phyloP scores from a whole-genome alignment of 2,329 filamentous ascomycete species.

The Ciborinia camelliae region DNA sequence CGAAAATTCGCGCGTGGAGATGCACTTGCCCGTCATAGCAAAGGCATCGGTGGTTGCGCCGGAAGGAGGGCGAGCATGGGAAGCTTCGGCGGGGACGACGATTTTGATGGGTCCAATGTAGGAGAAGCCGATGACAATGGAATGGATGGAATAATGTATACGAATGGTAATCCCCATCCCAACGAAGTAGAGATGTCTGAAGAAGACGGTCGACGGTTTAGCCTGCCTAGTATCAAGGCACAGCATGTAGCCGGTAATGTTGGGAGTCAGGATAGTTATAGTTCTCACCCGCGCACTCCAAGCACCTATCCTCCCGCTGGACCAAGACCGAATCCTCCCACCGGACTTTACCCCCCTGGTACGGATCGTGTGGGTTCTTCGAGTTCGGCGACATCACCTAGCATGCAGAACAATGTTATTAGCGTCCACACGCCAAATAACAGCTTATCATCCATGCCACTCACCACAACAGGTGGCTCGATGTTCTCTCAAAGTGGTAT shows the following conservation, averaged over 20 bases:
- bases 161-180: conserved; percentile 43
- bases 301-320: conserved; percentile 76
- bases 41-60: conserved; percentile 92
- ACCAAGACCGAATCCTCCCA: conserved; percentile 46
- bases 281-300: conserved; percentile 61
- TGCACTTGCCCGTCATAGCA: conserved; percentile 89
- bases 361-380: conserved; percentile 49
- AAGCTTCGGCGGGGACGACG: conserved; percentile 76
- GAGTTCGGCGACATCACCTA: conserved; percentile 54
- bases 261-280: conserved; percentile 36
- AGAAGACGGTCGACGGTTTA: conserved; percentile 61
- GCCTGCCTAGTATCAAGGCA: conserved; percentile 71
- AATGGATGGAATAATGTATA: conserved; percentile 56
- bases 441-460: conserved; percentile 48
- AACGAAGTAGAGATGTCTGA: conserved; percentile 60
- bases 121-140: conserved; percentile 52
- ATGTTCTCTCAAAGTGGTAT: conserved; percentile 70
- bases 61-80: conserved; percentile 84
- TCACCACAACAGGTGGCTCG: conserved; percentile 43
- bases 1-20: conserved; percentile 93
- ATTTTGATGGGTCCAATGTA: conserved; percentile 56
- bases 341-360: conserved; percentile 60
- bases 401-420: conserved; percentile 40
- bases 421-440: conserved; percentile 48
- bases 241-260: conserved; percentile 58